phyloP scores from a whole-genome alignment of 331 rosid genomes.

The Rhamnella rubrinervis region DNA sequence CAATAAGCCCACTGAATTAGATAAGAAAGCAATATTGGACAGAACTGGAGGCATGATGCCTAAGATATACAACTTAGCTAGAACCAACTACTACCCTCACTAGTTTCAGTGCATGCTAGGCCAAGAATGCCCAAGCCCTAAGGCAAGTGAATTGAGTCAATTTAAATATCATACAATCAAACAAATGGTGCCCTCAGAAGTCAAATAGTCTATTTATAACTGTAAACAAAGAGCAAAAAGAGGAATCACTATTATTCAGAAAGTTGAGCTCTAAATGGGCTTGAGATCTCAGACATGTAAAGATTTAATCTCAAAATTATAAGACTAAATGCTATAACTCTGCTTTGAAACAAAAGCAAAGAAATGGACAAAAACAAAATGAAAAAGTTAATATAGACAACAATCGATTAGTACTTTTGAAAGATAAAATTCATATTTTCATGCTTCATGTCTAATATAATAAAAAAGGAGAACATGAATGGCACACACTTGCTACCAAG shows the following conservation, averaged over 20 bases:
- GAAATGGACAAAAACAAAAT: too few relatives aligned
- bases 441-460: too few relatives aligned
- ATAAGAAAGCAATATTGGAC: neutral
- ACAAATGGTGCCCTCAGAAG: neutral
- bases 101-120: neutral
- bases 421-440: too few relatives aligned
- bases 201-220: neutral
- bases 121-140: neutral
- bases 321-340: too few relatives aligned
- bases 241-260: neutral
- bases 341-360: too few relatives aligned
- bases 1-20: neutral
- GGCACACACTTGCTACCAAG: too few relatives aligned
- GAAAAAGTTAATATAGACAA: too few relatives aligned
- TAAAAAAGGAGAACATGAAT: too few relatives aligned
- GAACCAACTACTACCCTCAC: neutral
- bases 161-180: neutral
- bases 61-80: too few relatives aligned
- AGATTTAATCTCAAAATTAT: neutral
- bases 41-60: neutral
- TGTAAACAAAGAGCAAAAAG: neutral
- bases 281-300: neutral
- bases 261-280: neutral
- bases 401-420: too few relatives aligned
- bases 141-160: neutral